Evolutionary conservation across 176 grass and related monocot genomes (phyloP).

Genomic region (Chrysopogon serrulatus): DNA sequence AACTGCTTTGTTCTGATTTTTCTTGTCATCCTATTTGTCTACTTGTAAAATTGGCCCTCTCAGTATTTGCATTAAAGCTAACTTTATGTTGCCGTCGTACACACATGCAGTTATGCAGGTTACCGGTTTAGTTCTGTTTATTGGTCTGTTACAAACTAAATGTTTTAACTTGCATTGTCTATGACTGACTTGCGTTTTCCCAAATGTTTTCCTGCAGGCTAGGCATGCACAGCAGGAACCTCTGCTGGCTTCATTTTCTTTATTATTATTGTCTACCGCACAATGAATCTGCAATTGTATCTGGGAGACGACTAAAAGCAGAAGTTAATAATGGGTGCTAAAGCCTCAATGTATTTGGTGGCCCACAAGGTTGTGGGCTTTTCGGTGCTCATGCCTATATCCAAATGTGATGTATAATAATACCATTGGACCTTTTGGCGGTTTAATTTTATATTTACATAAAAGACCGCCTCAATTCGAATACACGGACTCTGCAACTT

Average conservation of each 20-base stretch:
- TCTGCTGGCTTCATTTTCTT: background rate
- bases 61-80: background rate
- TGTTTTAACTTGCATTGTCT: background rate
- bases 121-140: background rate
- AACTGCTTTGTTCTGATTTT: background rate
- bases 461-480: background rate
- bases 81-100: background rate
- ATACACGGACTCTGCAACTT: background rate
- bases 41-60: background rate
- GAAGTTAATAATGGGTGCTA: constrained; percentile 9
- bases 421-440: background rate
- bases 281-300: constrained; percentile 13
- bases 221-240: background rate
- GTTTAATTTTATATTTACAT: constrained; percentile 12
- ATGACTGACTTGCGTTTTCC: background rate
- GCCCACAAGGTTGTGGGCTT: background rate
- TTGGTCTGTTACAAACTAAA: background rate
- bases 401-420: constrained; percentile 3
- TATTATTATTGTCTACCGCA: background rate
- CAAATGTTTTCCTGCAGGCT: constrained; percentile 8
- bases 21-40: background rate
- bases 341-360: constrained; percentile 1
- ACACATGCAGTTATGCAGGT: background rate
- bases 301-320: background rate
- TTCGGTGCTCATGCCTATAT: background rate